Conservation (phyloP, 768 basidiomycete species). For the Lanmaoa pseudosensibilis region DNA sequence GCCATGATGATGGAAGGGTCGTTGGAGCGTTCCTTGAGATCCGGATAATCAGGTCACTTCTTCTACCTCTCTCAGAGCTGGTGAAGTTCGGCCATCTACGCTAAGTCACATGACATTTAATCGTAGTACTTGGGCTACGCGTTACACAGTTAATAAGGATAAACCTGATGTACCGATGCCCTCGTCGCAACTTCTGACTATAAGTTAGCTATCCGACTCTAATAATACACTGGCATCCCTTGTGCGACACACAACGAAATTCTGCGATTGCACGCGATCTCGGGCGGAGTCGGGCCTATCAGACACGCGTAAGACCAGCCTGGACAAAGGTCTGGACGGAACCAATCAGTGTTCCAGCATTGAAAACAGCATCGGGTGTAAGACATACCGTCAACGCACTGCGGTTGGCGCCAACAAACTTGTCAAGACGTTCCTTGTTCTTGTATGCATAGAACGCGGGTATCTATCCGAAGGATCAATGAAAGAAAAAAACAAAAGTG, state of each 20-base stretch:
- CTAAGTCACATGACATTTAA: no score
- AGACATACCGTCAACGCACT: neutral
- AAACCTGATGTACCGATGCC: neutral
- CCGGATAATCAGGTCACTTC: no score
- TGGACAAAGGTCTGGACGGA: neutral
- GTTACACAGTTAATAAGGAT: no score
- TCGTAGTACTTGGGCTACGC: no score
- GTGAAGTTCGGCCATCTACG: no score
- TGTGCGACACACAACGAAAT: neutral
- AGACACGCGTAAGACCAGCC: neutral
- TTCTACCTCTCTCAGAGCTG: neutral
- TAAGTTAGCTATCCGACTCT: neutral
- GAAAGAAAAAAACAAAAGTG: neutral
- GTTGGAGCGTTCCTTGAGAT: neutral
- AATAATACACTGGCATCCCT: neutral
- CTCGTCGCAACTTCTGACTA: neutral
- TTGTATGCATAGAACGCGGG: conserved; percentile 20
- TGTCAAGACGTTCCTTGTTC: neutral
- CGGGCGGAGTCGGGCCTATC: no score
- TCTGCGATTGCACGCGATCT: neutral
- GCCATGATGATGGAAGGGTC: neutral
- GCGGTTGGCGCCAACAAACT: neutral
- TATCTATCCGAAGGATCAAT: conserved; percentile 9
- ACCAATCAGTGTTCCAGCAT: neutral
- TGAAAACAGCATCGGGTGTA: neutral